Conservation (phyloP, 108 stramenopile genomes). For the Pseudonitzschia multistriata region DNA sequence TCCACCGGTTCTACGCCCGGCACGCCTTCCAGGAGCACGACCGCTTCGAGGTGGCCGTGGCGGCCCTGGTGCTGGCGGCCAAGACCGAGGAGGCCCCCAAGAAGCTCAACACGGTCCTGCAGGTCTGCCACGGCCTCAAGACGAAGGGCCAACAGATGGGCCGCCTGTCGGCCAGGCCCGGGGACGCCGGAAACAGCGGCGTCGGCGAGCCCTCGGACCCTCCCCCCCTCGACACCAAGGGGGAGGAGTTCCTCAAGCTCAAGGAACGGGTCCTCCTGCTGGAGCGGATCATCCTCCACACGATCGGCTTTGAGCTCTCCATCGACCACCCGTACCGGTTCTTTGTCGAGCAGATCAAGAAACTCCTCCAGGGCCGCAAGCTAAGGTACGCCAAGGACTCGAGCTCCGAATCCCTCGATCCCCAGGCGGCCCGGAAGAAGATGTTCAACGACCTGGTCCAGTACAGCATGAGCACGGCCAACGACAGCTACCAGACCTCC, state of each 20-base stretch:
- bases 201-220: constrained; percentile 18
- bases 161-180: constrained; percentile 27
- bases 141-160: constrained; percentile 55
- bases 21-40: constrained; percentile 85
- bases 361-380: constrained; percentile 45
- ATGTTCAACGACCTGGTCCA: constrained; percentile 72
- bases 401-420: not conserved
- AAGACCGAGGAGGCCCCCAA: constrained; percentile 90
- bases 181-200: constrained; percentile 1
- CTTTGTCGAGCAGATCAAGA: constrained; percentile 65
- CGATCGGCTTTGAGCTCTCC: constrained; percentile 85
- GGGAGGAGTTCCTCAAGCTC: constrained; percentile 74
- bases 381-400: constrained; percentile 42
- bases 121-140: constrained; percentile 67
- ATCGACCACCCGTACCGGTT: constrained; percentile 87
- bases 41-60: constrained; percentile 86
- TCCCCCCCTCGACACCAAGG: constrained; percentile 48
- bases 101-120: constrained; percentile 68
- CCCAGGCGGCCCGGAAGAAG: constrained; percentile 30
- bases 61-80: constrained; percentile 78
- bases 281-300: constrained; percentile 87
- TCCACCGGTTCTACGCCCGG: constrained; percentile 88
- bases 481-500: constrained; percentile 81
- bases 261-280: constrained; percentile 80
- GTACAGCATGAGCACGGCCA: constrained; percentile 84